A percentile compares a stretch with the other conserved stretches of the same genome.
These are phyloP conservation scores for Niebla homalea DNA, from an alignment of 495 filamentous ascomycete species.

Conservation along the genomic window DNA sequence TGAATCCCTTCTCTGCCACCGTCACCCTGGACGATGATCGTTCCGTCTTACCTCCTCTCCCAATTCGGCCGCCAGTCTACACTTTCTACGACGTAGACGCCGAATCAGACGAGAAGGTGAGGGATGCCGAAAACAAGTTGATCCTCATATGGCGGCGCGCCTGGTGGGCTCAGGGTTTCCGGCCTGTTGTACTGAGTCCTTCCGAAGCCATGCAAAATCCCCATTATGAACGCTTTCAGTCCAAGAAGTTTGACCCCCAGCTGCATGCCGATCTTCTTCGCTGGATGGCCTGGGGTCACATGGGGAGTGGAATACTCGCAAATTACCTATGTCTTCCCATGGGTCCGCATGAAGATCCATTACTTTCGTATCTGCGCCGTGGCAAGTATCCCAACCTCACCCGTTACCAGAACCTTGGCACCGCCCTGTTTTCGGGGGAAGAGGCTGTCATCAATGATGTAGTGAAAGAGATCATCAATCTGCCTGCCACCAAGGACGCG, in stretches of 20 bases:
- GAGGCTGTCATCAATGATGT: conserved; percentile 50
- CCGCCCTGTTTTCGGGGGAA: conserved; percentile 61
- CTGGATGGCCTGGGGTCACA: conserved; percentile 89
- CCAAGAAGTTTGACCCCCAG: conserved; percentile 34
- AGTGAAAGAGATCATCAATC: conserved; percentile 49
- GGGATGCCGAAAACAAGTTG: conserved; percentile 62
- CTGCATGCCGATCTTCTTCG: conserved; percentile 62
- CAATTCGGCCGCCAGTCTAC: conserved; percentile 64
- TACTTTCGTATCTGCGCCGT: conserved; percentile 57
- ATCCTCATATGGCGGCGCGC: conserved; percentile 81
- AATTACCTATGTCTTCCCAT: conserved; percentile 77
- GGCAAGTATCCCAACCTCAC: conserved; percentile 61
- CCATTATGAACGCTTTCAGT: conserved; percentile 56
- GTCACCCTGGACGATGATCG: conserved; percentile 77
- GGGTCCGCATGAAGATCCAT: conserved; percentile 59
- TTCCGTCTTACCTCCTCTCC: conserved; percentile 73
- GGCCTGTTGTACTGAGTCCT: conserved; percentile 64
- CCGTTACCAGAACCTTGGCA: conserved; percentile 58
- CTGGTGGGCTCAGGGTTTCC: conserved; percentile 90
- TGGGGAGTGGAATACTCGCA: conserved; percentile 74
- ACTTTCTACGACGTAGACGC: conserved; percentile 70
- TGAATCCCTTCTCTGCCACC: conserved; percentile 74
- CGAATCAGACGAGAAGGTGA: conserved; percentile 44
- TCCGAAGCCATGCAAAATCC: conserved; percentile 80
- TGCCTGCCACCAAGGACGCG: conserved; percentile 37